Percentiles rank a stretch among this genome's conserved stretches.
phyloP scores from a whole-genome alignment of 78 protist species.

The Chrysochromulina parva region DNA sequence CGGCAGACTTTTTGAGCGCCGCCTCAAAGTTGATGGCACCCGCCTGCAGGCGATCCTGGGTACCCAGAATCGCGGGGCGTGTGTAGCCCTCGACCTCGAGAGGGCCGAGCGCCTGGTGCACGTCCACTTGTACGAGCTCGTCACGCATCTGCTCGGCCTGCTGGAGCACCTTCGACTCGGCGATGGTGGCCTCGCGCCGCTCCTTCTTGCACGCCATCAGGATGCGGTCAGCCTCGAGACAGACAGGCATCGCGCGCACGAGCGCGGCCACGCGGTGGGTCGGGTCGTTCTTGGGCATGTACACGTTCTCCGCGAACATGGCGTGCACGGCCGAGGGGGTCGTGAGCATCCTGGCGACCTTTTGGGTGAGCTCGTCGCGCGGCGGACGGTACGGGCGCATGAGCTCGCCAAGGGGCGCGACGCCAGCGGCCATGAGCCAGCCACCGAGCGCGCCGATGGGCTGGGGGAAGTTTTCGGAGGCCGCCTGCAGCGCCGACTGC shows the following conservation, averaged over 20 bases:
- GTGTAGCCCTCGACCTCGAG: neutral
- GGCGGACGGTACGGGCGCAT: slow-evolving; percentile 29
- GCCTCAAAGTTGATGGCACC: neutral
- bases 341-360: slow-evolving; percentile 26
- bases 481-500: neutral
- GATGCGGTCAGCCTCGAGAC: slow-evolving; percentile 35
- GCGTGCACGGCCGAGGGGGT: slow-evolving; percentile 33
- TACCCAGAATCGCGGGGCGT: neutral
- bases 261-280: neutral
- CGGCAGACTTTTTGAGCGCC: neutral
- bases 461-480: neutral
- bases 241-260: neutral
- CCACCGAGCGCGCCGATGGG: slow-evolving; percentile 42
- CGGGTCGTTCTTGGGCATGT: neutral
- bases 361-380: slow-evolving; percentile 7
- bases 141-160: slow-evolving; percentile 37
- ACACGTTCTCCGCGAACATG: slow-evolving; percentile 24
- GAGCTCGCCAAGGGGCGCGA: slow-evolving; percentile 47
- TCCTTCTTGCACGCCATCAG: neutral
- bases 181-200: slow-evolving; percentile 22
- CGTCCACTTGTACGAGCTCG: slow-evolving; percentile 36
- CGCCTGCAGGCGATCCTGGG: neutral
- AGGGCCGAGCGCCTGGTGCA: neutral
- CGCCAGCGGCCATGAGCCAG: slow-evolving; percentile 30
- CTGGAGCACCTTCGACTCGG: neutral